Percentiles rank a stretch among this genome's conserved stretches.
These are phyloP conservation scores for Aspergillus phoenicis DNA, from an alignment of 2,329 filamentous ascomycete species.

Conservation along the genomic window DNA sequence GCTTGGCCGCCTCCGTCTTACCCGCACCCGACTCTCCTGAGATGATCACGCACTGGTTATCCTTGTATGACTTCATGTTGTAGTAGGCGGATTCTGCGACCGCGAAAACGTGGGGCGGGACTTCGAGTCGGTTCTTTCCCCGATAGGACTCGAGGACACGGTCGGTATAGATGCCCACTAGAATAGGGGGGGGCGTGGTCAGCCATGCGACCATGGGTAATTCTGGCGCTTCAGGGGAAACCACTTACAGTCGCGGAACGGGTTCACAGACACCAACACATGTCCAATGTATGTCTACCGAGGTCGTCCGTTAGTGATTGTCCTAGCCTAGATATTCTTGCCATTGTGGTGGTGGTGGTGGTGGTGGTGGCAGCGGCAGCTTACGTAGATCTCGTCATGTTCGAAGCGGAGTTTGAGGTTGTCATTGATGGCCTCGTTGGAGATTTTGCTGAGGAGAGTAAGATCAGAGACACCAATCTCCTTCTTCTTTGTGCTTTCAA, in stretches of 20 bases:
- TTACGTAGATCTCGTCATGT: constrained; percentile 90
- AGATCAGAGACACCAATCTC: constrained; percentile 98
- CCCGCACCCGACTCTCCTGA: constrained; percentile 97
- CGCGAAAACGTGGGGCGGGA: constrained; percentile 92
- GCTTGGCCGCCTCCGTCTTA: constrained; percentile 97
- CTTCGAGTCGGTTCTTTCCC: constrained; percentile 94
- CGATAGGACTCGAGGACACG: constrained; percentile 89
- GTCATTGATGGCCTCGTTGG: constrained; percentile 98
- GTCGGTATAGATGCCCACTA: constrained; percentile 95
- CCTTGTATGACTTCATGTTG: constrained; percentile 99
- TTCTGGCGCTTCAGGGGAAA: neutral
- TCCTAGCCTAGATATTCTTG: constrained; percentile 10
- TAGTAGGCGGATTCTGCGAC: constrained; percentile 97
- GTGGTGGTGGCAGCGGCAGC: constrained; percentile 23
- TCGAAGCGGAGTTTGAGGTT: constrained; percentile 98
- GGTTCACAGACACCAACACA: constrained; percentile 98
- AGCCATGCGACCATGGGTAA: neutral
- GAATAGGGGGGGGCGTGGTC: constrained; percentile 39
- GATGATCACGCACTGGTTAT: constrained; percentile 99
- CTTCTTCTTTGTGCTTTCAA: constrained; percentile 97
- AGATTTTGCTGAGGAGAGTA: constrained; percentile 96
- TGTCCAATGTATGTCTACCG: constrained; percentile 92
- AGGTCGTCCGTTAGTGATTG: constrained; percentile 9
- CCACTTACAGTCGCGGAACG: constrained; percentile 80
- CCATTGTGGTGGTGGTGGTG: neutral